Percentiles rank a stretch among this genome's conserved stretches.
Evolutionary conservation across 345 rosid genomes (phyloP).

Genomic region (Hibiscus syriacus): DNA sequence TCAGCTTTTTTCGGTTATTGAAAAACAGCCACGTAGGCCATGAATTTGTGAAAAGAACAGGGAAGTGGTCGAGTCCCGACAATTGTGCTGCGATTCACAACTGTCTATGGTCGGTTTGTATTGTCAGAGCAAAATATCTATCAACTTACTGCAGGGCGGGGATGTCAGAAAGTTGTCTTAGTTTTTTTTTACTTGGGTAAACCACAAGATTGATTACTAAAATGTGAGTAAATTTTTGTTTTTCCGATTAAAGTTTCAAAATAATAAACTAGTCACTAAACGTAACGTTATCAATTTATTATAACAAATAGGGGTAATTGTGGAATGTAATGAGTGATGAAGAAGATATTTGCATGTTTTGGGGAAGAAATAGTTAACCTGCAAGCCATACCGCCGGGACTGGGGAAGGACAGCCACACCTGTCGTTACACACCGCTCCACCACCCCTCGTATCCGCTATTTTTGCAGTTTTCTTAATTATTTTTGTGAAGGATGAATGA

Average conservation of each 20-base stretch:
- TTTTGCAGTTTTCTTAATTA: background rate
- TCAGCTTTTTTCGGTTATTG: no score
- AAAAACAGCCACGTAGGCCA: background rate
- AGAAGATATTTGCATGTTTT: no score
- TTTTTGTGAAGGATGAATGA: background rate
- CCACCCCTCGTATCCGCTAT: background rate
- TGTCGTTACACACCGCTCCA: conserved; percentile 18
- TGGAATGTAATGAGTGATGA: no score
- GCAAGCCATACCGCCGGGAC: conserved; percentile 42
- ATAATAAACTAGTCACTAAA: no score
- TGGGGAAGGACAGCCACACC: conserved; percentile 35
- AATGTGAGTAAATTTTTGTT: no score
- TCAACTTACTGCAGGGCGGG: background rate
- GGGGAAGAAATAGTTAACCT: conserved; percentile 24
- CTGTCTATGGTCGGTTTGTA: background rate
- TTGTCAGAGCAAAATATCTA: background rate
- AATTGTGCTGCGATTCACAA: background rate
- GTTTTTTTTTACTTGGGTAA: no score
- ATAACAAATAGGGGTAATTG: no score
- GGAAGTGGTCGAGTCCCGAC: background rate
- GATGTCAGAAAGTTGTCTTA: background rate
- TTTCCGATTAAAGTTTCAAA: no score
- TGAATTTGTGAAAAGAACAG: background rate
- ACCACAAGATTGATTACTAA: no score
- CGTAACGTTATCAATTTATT: no score